Percentiles rank a stretch among this genome's conserved stretches.
These are phyloP conservation scores for Biscogniauxia marginata DNA, from an alignment of 2,329 filamentous ascomycete genomes.

Conservation along the genomic window DNA sequence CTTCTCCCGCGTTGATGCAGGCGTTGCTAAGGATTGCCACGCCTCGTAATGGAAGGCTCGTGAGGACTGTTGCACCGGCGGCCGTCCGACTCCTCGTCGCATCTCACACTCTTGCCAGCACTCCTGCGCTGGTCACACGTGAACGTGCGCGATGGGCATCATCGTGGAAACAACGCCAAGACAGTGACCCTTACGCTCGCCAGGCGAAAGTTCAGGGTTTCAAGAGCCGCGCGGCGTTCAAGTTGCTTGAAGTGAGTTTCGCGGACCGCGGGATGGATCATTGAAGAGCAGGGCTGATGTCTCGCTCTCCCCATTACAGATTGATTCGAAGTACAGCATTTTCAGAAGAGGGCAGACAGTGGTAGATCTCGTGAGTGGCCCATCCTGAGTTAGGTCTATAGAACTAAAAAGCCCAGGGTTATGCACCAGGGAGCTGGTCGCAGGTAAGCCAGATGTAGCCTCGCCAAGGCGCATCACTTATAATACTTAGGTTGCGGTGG, in stretches of 20 bases:
- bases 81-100: constrained; percentile 1
- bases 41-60: constrained; percentile 27
- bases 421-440: constrained; percentile 73
- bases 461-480: constrained; percentile 10
- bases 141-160: constrained; percentile 44
- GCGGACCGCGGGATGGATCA: background rate
- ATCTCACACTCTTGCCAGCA: background rate
- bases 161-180: constrained; percentile 78
- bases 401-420: constrained; percentile 53
- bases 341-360: constrained; percentile 82
- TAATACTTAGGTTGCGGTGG: constrained; percentile 68
- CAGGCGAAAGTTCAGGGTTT: constrained; percentile 76
- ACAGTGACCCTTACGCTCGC: constrained; percentile 67
- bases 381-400: background rate
- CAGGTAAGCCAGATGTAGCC: constrained; percentile 46
- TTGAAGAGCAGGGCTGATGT: constrained; percentile 3
- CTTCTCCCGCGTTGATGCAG: constrained; percentile 22
- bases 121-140: background rate
- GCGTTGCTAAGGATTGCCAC: constrained; percentile 21
- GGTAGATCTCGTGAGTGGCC: constrained; percentile 71
- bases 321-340: constrained; percentile 77
- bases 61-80: constrained; percentile 14
- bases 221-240: constrained; percentile 91
- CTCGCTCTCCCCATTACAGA: constrained; percentile 45
- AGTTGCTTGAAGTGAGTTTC: constrained; percentile 72